Evolutionary conservation across 116 monocot genomes (phyloP).

Genomic region (Papilionanthe hybrid): DNA sequence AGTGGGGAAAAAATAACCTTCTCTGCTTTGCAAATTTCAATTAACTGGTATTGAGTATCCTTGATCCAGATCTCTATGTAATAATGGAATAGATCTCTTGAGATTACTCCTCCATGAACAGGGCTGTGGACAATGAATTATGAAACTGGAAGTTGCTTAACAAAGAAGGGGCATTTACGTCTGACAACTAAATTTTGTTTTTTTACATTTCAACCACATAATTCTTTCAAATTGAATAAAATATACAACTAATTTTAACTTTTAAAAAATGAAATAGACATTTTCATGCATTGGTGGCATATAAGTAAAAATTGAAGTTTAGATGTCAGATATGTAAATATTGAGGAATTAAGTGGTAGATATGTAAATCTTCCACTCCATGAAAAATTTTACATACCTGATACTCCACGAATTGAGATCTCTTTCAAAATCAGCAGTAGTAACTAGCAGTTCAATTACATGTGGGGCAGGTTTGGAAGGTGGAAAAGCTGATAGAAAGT

Average conservation of each 20-base stretch:
- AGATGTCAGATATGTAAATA: too few relatives aligned
- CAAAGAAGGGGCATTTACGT: background rate
- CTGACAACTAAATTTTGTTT: too few relatives aligned
- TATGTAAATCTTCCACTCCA: background rate
- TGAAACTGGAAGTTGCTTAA: background rate
- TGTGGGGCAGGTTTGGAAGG: slow-evolving; percentile 73
- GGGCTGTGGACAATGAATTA: slow-evolving; percentile 31
- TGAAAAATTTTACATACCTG: slow-evolving; percentile 27
- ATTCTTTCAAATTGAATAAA: too few relatives aligned
- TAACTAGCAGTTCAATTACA: slow-evolving; percentile 67
- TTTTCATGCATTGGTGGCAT: too few relatives aligned
- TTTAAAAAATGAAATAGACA: too few relatives aligned
- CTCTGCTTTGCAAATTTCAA: slow-evolving; percentile 75
- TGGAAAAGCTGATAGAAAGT: slow-evolving; percentile 73
- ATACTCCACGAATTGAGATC: slow-evolving; percentile 84
- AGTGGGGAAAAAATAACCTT: slow-evolving; percentile 33
- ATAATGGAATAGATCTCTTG: slow-evolving; percentile 86
- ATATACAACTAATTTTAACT: too few relatives aligned
- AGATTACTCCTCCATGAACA: slow-evolving; percentile 64
- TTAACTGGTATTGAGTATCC: slow-evolving; percentile 66
- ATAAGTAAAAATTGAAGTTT: too few relatives aligned
- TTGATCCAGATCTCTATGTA: slow-evolving; percentile 94
- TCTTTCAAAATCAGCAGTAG: slow-evolving; percentile 87
- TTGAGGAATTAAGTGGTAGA: too few relatives aligned
- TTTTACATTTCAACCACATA: too few relatives aligned